Evolutionary conservation across 2,329 filamentous ascomycete genomes (phyloP), one percentile per base, ranked within the genome.

Genomic region (Chrysoporthe puriensis): DNA sequence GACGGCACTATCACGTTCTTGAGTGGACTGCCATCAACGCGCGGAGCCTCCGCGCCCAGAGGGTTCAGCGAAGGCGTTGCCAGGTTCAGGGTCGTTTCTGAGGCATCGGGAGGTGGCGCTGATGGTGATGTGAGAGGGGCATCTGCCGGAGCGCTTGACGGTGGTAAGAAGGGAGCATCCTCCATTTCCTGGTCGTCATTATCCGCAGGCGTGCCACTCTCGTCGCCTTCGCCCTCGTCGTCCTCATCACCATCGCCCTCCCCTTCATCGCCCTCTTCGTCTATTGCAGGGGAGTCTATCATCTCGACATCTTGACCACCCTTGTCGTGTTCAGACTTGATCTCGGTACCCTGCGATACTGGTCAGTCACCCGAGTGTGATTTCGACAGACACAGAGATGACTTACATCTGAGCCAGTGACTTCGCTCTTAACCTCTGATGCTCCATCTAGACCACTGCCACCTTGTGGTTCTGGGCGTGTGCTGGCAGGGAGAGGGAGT

Each of bases 1-100:
- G 84, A 85, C 11, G 78, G 79, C 18, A 84, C 68, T 40, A 83
- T 76, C 46, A 85, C 83, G 61, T 86, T 84, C 75, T 86, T 86
- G 26, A 86, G 74, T 0, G 84, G 84, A 63, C 84, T 87, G 2
- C 84, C 84, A 70, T 85, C 84, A 3, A 79, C 72, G 69, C 73
- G 79, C 1, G 79, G 77, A 3, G 79, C 76, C 0, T 72, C 66
- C 32, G 71, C 64, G 43, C 73, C 64, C 60, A 68, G 44, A 42
- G 70, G 70, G 18, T 73, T 66, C 43, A 64, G 50, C 46, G 70
- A 70, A 16, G 70, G 73, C 71, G 58, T 76, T 46, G 62, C 78
- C 69, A 46, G 79, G 75, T 48, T 76, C 73, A 43, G 79, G 72
- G n/a, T 68, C 74, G 65, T 77, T 74, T 69, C 74, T 78, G 64